Percentiles rank a stretch among this genome's conserved stretches.
Evolutionary conservation across 2,329 filamentous ascomycete species (phyloP).

Genomic region (Rhinocladiella similis): DNA sequence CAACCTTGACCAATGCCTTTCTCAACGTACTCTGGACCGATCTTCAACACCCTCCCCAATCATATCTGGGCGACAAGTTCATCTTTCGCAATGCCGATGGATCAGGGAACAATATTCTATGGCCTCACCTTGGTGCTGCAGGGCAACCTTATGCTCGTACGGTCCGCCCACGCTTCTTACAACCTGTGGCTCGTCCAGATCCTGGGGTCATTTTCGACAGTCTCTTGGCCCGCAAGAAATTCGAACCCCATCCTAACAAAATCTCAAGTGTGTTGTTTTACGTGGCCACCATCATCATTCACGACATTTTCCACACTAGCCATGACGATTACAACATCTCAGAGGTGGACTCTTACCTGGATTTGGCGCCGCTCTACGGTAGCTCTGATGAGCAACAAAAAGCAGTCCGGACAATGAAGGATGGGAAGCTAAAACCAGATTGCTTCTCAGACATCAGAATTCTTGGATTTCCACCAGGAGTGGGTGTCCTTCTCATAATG

Average conservation of each 20-base stretch:
- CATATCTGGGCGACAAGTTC: constrained; percentile 41
- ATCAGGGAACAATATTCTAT: constrained; percentile 56
- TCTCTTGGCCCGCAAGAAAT: constrained; percentile 62
- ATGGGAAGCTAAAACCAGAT: constrained; percentile 71
- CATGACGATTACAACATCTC: constrained; percentile 63
- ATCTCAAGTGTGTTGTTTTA: constrained; percentile 77
- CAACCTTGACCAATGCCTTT: constrained; percentile 50
- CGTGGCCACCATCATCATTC: constrained; percentile 67
- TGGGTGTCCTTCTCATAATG: constrained; percentile 67
- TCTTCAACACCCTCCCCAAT: constrained; percentile 55
- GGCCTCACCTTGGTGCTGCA: constrained; percentile 65
- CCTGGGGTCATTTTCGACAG: constrained; percentile 68
- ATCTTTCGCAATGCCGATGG: constrained; percentile 40
- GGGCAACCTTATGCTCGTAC: constrained; percentile 69
- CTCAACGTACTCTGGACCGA: constrained; percentile 56
- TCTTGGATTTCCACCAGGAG: constrained; percentile 66
- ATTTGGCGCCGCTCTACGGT: constrained; percentile 72
- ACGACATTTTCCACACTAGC: constrained; percentile 66
- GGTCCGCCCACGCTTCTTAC: constrained; percentile 58
- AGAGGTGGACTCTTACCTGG: constrained; percentile 72
- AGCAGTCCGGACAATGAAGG: constrained; percentile 61
- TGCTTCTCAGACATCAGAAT: constrained; percentile 67
- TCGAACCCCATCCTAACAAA: constrained; percentile 67
- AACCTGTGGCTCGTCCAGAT: constrained; percentile 63
- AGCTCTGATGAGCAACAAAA: constrained; percentile 64